phyloP scores from a whole-genome alignment of 2,329 filamentous ascomycete genomes.

The Penicillium sp. region DNA sequence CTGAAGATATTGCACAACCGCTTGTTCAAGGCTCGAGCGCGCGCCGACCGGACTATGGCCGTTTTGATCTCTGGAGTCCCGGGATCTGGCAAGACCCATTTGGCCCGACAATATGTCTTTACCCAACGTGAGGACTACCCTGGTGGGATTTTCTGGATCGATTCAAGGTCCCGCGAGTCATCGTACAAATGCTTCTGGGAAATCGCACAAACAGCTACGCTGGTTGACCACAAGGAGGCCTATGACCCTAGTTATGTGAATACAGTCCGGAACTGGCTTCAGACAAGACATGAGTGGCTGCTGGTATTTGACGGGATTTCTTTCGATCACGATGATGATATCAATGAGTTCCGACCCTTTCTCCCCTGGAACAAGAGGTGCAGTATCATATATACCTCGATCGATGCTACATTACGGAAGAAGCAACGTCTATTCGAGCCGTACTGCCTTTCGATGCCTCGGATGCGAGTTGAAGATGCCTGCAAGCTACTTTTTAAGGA shows the following conservation, averaged over 20 bases:
- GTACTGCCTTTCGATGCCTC: conserved; percentile 53
- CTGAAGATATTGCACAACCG: conserved; percentile 56
- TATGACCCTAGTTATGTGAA: conserved; percentile 49
- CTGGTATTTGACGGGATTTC: conserved; percentile 63
- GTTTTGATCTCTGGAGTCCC: conserved; percentile 62
- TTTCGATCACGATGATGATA: conserved; percentile 54
- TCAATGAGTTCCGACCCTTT: conserved; percentile 52
- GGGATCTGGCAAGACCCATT: conserved; percentile 64
- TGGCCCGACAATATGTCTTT: conserved; percentile 65
- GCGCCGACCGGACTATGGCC: conserved; percentile 56
- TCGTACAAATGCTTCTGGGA: conserved; percentile 61
- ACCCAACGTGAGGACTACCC: conserved; percentile 56
- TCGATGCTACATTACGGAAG: conserved; percentile 55
- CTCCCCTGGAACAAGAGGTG: conserved; percentile 62
- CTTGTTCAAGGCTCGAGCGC: conserved; percentile 55
- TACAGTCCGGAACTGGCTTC: conserved; percentile 59
- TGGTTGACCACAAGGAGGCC: conserved; percentile 44
- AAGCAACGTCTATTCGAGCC: conserved; percentile 58
- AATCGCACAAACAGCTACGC: conserved; percentile 56
- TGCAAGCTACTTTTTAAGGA: conserved; percentile 59
- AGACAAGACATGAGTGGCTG: conserved; percentile 59
- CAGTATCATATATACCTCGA: conserved; percentile 64
- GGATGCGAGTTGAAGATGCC: conserved; percentile 55
- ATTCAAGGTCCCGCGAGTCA: conserved; percentile 57
- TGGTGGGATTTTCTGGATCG: conserved; percentile 66